Percentiles rank a stretch among this genome's conserved stretches.
Evolutionary conservation across 192 early-diverging fungal genomes (phyloP).

Genomic region (Backusella macrospora): DNA sequence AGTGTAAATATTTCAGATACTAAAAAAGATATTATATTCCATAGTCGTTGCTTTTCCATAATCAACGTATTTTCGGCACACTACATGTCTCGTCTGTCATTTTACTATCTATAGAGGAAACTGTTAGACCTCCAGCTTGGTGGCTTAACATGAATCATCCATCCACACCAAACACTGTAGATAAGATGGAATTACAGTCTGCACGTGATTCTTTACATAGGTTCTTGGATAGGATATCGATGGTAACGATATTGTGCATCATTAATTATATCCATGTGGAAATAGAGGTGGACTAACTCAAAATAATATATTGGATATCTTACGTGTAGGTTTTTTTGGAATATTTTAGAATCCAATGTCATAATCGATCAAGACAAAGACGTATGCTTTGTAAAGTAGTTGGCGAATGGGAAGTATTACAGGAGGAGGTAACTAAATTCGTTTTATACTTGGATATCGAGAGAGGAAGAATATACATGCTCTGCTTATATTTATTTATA

Average conservation of each 20-base stretch:
- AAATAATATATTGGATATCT: background rate
- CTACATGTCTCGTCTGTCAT: slow-evolving; percentile 23
- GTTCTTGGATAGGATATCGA: slow-evolving; percentile 26
- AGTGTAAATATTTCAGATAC: background rate
- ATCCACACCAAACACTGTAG: background rate
- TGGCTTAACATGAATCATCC: slow-evolving; percentile 25
- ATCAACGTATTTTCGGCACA: slow-evolving; percentile 44
- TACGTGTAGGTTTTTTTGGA: slow-evolving; percentile 52
- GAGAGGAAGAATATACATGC: background rate
- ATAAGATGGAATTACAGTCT: background rate
- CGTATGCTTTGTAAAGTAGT: slow-evolving; percentile 61
- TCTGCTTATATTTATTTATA: background rate
- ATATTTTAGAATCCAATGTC: slow-evolving; percentile 54
- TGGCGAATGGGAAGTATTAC: slow-evolving; percentile 58
- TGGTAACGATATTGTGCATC: slow-evolving; percentile 20
- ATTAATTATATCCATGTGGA: too few relatives aligned
- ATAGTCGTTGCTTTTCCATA: slow-evolving; percentile 48
- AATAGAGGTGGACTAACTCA: background rate
- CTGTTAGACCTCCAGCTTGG: slow-evolving; percentile 29
- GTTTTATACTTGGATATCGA: background rate
- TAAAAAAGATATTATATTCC: background rate
- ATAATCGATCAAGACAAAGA: slow-evolving; percentile 64
- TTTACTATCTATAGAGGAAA: slow-evolving; percentile 22
- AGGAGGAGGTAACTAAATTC: slow-evolving; percentile 47
- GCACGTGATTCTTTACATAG: slow-evolving; percentile 17